Conservation (phyloP, 2,329 filamentous ascomycete genomes). For the Calycina herbarum region DNA sequence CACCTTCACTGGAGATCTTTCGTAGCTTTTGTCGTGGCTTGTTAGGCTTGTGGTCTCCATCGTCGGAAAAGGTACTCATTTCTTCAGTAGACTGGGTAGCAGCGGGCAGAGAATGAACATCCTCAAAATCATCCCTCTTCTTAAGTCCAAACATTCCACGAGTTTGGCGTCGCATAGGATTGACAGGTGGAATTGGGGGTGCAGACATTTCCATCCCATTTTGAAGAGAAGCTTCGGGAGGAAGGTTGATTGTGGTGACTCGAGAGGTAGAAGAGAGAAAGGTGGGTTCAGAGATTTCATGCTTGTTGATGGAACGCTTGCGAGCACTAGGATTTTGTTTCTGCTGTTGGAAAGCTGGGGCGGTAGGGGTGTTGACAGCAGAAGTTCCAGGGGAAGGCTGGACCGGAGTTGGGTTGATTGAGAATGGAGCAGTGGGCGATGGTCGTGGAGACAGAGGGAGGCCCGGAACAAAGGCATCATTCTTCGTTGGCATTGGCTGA, state of each 20-base stretch:
- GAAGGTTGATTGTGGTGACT: constrained; percentile 36
- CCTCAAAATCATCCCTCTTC: constrained; percentile 29
- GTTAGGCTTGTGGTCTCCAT: constrained; percentile 30
- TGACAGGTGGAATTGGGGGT: constrained; percentile 38
- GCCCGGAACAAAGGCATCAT: constrained; percentile 21
- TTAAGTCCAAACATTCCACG: constrained; percentile 35
- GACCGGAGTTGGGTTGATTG: constrained; percentile 33
- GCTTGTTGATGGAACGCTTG: constrained; percentile 37
- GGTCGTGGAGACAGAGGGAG: constrained; percentile 34
- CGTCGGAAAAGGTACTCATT: constrained; percentile 38
- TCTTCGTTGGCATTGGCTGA: constrained; percentile 26
- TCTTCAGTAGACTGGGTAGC: constrained; percentile 36
- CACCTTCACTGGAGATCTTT: constrained; percentile 37
- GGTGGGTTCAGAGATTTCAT: constrained; percentile 38
- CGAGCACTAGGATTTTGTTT: constrained; percentile 22
- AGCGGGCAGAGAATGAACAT: constrained; percentile 28
- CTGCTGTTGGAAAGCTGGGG: constrained; percentile 24
- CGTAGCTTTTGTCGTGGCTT: constrained; percentile 30
- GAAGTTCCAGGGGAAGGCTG: constrained; percentile 28
- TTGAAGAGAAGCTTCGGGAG: constrained; percentile 32
- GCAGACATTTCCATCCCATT: constrained; percentile 30
- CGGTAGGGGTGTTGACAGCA: constrained; percentile 27
- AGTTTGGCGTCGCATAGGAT: constrained; percentile 36
- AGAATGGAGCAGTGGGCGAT: constrained; percentile 35
- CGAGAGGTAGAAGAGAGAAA: constrained; percentile 37